phyloP scores from a whole-genome alignment of 805 yeast genomes.

The Candida wancherniae region DNA sequence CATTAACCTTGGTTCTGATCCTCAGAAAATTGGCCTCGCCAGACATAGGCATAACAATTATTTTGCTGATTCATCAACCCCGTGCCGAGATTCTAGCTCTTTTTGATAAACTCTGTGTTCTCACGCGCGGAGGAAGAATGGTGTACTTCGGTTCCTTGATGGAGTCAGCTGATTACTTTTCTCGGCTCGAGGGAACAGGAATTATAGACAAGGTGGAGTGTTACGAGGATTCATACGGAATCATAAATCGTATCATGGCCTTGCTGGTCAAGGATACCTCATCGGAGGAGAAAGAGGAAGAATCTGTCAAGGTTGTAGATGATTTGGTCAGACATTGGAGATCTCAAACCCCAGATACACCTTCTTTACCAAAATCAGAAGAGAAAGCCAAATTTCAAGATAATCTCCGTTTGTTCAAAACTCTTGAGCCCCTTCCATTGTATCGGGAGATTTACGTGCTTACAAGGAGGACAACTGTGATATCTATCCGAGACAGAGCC shows the following conservation, averaged over 20 bases:
- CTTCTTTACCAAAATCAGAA: slow-evolving; percentile 11
- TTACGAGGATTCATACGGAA: slow-evolving; percentile 9
- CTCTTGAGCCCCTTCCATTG: slow-evolving; percentile 23
- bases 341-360: slow-evolving; percentile 3
- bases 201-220: slow-evolving; percentile 8
- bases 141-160: slow-evolving; percentile 42
- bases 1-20: slow-evolving; percentile 57
- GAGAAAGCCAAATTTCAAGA: slow-evolving; percentile 13
- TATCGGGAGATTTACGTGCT: slow-evolving; percentile 27
- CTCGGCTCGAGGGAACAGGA: slow-evolving; percentile 9
- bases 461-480: slow-evolving; percentile 30
- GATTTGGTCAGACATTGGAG: slow-evolving; percentile 12
- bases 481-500: slow-evolving; percentile 29
- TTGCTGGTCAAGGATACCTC: slow-evolving; percentile 16
- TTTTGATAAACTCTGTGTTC: slow-evolving; percentile 62
- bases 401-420: slow-evolving; percentile 18
- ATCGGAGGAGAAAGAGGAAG: slow-evolving; percentile 12
- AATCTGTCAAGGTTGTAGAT: slow-evolving; percentile 8
- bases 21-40: slow-evolving; percentile 45
- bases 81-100: slow-evolving; percentile 67
- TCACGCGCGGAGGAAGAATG: slow-evolving; percentile 55
- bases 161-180: slow-evolving; percentile 49
- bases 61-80: slow-evolving; percentile 81
- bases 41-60: slow-evolving; percentile 61
- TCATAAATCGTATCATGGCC: slow-evolving; percentile 15